Base-by-base conservation (phyloP, 495 filamentous ascomycete species). In the Hyphodiscus hymeniophilus region DNA sequence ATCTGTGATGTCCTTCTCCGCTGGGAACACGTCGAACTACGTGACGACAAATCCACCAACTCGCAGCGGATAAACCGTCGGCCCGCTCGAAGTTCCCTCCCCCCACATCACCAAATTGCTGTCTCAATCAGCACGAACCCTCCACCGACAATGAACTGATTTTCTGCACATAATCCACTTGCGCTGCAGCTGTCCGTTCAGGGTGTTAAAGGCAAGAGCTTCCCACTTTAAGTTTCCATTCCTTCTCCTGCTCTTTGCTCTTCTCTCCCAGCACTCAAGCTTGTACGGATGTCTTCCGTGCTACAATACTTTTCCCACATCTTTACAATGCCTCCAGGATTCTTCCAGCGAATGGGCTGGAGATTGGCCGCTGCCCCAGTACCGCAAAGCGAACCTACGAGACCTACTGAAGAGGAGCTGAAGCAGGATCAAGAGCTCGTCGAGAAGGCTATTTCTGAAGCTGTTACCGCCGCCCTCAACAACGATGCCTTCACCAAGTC, bases 401-500 rank as follows among this genome's bases (percentile, higher is more conserved):
- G 8, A 34, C 32, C 46, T 31, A 15, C 48, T 8, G 17, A 33
- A 15, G 45, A 46, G 20, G 42, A 55, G 20, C 30, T 33, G 7
- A 45, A 38, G 13, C 13, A 42, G 24, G 56, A 59, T 10, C 48
- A 42, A 34, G 50, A 55, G 20, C 41, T 20, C 16, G 36, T 59
- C n/a, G 31, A 59, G 18, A 52, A 50, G 16, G 50, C 51, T 12
- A 47, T 59, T 31, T 26, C 45, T 33, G 52, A 59, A 7, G 56
- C 56, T 18, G 48, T 59, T 12, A 36, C 52, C 20, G 46, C 52
- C 20, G 56, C 52, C 8, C 45, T 59, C 38, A 56, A 47, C 31
- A 53, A 36, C 46, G 49, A 59, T 12, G 46, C 47, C 7, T 59
- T 59, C 38, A 59, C 56, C 36, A 52, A 55, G 33, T 52, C 56